phyloP scores from a whole-genome alignment of 768 basidiomycete genomes.

The Tremella mesenterica region DNA sequence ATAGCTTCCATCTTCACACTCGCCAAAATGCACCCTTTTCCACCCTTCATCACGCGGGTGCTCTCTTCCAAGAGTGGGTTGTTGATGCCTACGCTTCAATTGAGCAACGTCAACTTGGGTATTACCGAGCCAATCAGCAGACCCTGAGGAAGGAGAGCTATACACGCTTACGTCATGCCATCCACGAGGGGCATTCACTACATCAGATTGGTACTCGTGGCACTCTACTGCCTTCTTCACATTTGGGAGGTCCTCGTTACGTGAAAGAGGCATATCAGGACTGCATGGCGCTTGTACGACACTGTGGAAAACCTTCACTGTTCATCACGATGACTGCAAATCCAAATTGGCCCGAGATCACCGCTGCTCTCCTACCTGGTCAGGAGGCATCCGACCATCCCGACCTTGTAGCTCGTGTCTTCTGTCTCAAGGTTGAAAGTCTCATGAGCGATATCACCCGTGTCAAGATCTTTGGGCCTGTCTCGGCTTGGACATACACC shows the following conservation, averaged over 20 bases:
- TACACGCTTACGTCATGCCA: neutral
- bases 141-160: neutral
- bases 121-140: constrained; percentile 13
- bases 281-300: constrained; percentile 19
- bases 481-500: constrained; percentile 50
- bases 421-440: neutral
- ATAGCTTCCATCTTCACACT: neutral
- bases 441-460: neutral
- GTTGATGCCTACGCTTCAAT: constrained; percentile 50
- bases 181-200: neutral
- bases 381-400: neutral
- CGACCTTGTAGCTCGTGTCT: neutral
- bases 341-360: constrained; percentile 17
- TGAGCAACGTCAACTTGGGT: constrained; percentile 48
- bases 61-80: constrained; percentile 49
- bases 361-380: neutral
- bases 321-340: constrained; percentile 20
- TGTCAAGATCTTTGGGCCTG: constrained; percentile 43
- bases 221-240: constrained; percentile 14
- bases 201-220: neutral
- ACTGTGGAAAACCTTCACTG: constrained; percentile 9
- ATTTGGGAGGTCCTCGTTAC: constrained; percentile 5
- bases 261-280: constrained; percentile 22
- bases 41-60: constrained; percentile 43
- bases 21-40: neutral